Base-by-base conservation (phyloP, 169 alveolate species). In the Eimeria maxima region DNA sequence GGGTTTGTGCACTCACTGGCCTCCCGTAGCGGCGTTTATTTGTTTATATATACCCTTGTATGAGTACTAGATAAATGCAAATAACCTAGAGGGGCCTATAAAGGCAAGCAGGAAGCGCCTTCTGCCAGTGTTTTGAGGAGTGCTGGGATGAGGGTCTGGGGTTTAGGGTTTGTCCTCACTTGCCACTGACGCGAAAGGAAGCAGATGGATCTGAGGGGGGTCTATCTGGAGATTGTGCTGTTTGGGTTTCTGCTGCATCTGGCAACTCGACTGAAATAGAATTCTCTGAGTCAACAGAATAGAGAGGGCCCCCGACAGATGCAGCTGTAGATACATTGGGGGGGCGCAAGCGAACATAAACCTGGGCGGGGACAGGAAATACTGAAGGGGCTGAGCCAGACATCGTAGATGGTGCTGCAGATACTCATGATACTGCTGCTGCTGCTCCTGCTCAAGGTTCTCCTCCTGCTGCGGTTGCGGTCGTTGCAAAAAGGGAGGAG, bases 271-370 rank as follows among this genome's bases (percentile, higher is more conserved):
- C 80, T 33, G 80, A 69, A 69, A 69, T 33, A 10, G n/a, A 69
- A 11, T 69, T 69, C 24, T 11, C 22, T 10, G 80, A 69, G 14
- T 29, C 22, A 69, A 33, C 24, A 27, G 80, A 69, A 33, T 69
- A 69, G 22, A 69, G 47, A n/a, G 80, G 80, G 50, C n/a, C 80
- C 50, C 22, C 80, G 4, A 33, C 80, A 10, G 80, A n/a, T 13
- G 76, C 76, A n/a, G 76, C 76, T n/a, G 47, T 47, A 69, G 80
- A 69, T 18, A 69, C 47, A 69, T n/a, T 69, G 2, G 80, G 80
- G 50, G 80, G 80, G 80, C 80, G 80, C 50, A 69, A n/a, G n/a
- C 80, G 80, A 29, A 69, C 14, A 47, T 45, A 69, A 69, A 69
- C 80, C 45, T 29, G 80, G 4, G 80, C 80, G 2, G 80, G 14